Conservation (phyloP, 345 rosid genomes). For the Brassica carinata region DNA sequence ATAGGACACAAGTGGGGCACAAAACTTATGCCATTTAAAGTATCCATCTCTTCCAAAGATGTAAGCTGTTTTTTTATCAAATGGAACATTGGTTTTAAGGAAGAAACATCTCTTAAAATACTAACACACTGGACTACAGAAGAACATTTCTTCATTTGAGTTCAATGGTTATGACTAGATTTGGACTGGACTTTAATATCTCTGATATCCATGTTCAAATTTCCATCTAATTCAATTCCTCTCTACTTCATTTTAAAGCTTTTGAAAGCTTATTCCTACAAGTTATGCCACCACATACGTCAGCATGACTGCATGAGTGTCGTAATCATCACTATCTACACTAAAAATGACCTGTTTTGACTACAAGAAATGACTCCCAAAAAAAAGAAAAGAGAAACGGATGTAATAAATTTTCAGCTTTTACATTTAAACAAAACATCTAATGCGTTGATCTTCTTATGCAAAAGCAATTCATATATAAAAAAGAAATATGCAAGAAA, state of each 20-base stretch:
- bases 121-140: not conserved
- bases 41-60: not conserved
- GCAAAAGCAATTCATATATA: conserved; percentile 30
- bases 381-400: not conserved
- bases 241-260: not conserved
- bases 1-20: not conserved
- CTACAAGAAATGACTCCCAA: not conserved
- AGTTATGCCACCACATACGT: conserved; percentile 12
- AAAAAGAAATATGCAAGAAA: not conserved
- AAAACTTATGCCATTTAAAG: not conserved
- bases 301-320: not conserved
- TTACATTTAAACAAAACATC: conserved; percentile 30
- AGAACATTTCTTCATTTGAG: not conserved
- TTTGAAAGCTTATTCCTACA: not conserved
- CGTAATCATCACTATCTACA: not conserved
- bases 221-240: not conserved
- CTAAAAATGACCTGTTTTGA: not conserved
- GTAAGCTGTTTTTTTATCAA: not conserved
- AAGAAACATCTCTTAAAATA: not conserved
- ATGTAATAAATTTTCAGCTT: conserved; percentile 15
- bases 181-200: not conserved
- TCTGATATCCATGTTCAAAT: not conserved
- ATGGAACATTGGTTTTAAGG: not conserved
- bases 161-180: not conserved
- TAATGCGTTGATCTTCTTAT: conserved; percentile 10